These are phyloP conservation scores for Pestalotiopsis sp. DNA, from an alignment of 2,329 filamentous ascomycete species.

Conservation along the genomic window DNA sequence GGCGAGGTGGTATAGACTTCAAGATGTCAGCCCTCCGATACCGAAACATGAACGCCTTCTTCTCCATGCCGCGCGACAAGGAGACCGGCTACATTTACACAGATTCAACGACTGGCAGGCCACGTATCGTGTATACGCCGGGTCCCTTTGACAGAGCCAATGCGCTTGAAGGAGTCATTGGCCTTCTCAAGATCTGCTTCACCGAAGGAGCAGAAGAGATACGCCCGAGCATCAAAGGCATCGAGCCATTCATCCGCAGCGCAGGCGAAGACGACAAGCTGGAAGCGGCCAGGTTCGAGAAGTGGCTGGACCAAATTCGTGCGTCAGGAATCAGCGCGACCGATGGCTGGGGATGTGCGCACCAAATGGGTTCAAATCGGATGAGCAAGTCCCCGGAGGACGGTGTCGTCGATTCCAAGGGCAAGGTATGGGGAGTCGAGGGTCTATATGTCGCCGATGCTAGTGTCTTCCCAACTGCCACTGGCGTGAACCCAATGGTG, in stretches of 20 bases:
- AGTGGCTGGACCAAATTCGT: constrained; percentile 56
- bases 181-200: constrained; percentile 73
- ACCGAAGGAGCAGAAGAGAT: constrained; percentile 77
- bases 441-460: constrained; percentile 71
- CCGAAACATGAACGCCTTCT: constrained; percentile 68
- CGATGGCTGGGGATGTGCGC: constrained; percentile 62
- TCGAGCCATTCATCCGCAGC: constrained; percentile 58
- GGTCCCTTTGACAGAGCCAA: constrained; percentile 72
- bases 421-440: constrained; percentile 65
- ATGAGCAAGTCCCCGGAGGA: constrained; percentile 58
- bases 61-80: constrained; percentile 72
- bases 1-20: constrained; percentile 65
- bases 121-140: constrained; percentile 68
- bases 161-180: constrained; percentile 70
- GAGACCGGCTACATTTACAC: constrained; percentile 72
- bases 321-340: constrained; percentile 51
- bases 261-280: constrained; percentile 27
- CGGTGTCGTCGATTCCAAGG: constrained; percentile 58
- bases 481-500: constrained; percentile 79
- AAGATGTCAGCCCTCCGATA: constrained; percentile 71
- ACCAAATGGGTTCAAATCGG: constrained; percentile 76
- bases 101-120: constrained; percentile 65
- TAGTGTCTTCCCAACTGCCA: constrained; percentile 73
- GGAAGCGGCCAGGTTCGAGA: constrained; percentile 58
- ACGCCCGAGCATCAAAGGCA: constrained; percentile 59